Evolutionary conservation across 768 basidiomycete species (phyloP).

Genomic region (Chalciporus sphaerocephalus): DNA sequence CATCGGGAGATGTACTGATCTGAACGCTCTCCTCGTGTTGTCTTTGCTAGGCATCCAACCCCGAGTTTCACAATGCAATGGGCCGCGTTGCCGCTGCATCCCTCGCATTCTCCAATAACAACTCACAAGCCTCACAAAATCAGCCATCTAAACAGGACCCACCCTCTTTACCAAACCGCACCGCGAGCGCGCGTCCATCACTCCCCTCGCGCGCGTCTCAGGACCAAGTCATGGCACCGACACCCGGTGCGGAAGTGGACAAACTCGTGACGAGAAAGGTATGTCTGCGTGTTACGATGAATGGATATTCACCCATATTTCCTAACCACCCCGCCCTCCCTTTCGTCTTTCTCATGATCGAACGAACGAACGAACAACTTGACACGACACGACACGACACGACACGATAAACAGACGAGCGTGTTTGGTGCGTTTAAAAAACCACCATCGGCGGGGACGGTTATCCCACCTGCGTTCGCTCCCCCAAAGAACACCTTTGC

Average conservation of each 20-base stretch:
- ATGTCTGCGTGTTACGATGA: not conserved
- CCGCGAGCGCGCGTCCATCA: not conserved
- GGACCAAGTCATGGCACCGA: conserved; percentile 8
- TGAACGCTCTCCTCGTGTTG: too few relatives aligned
- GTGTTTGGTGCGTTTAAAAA: conserved; percentile 24
- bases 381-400: too few relatives aligned
- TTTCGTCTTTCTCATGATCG: conserved; percentile 8
- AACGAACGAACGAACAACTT: too few relatives aligned
- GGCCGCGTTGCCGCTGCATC: conserved; percentile 59
- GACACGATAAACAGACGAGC: conserved; percentile 14
- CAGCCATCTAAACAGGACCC: not conserved
- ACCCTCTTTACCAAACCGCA: conserved; percentile 19
- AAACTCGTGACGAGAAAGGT: conserved; percentile 29
- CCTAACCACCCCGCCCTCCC: too few relatives aligned
- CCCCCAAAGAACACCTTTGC: conserved; percentile 43
- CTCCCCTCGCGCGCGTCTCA: conserved; percentile 23
- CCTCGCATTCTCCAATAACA: conserved; percentile 35
- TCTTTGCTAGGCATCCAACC: conserved; percentile 35
- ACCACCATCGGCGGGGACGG: conserved; percentile 39
- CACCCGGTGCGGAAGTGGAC: conserved; percentile 21
- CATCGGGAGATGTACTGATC: too few relatives aligned
- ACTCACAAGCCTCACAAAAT: not conserved
- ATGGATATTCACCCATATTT: too few relatives aligned
- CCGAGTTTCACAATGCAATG: conserved; percentile 39
- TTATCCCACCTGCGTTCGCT: conserved; percentile 37